Conservation (phyloP, 768 basidiomycete species). For the Termitomyces sp. region DNA sequence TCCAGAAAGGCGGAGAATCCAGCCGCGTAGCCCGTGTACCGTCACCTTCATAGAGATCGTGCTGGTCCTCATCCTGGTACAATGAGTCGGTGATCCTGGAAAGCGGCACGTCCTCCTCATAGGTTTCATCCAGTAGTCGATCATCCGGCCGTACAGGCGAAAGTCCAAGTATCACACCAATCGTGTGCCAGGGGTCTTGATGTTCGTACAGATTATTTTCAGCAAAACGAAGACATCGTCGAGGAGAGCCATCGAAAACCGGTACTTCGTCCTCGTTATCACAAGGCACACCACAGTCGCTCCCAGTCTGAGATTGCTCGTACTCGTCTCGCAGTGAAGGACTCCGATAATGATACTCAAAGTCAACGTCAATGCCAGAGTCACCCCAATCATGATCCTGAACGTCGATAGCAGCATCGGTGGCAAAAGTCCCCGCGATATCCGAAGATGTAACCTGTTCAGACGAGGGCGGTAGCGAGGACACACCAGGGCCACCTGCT, state of each 20-base stretch:
- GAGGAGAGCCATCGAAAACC: not conserved
- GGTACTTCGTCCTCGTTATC: not conserved
- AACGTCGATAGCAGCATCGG: not conserved
- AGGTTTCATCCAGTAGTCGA: not conserved
- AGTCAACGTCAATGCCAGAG: not conserved
- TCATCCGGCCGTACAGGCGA: constrained; percentile 6
- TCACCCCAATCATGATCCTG: not conserved
- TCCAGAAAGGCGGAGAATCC: not conserved
- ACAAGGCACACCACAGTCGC: not conserved
- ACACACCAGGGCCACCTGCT: not conserved
- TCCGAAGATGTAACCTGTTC: constrained; percentile 7
- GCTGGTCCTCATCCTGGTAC: not conserved
- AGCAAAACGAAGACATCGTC: constrained; percentile 2
- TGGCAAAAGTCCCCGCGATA: not conserved
- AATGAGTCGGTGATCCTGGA: too few relatives aligned
- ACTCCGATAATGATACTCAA: not conserved
- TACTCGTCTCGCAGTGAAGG: not conserved
- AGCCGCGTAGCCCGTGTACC: too few relatives aligned
- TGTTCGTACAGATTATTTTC: constrained; percentile 32
- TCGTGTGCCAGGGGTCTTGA: constrained; percentile 40
- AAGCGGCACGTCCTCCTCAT: not conserved
- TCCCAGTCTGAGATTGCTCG: not conserved
- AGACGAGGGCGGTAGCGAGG: constrained; percentile 13
- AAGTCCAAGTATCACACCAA: constrained; percentile 39
- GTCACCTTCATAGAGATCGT: not conserved